These are phyloP conservation scores for Lodderomyces beijingensis DNA, from an alignment of 1,139 yeast genomes.

Conservation along the genomic window DNA sequence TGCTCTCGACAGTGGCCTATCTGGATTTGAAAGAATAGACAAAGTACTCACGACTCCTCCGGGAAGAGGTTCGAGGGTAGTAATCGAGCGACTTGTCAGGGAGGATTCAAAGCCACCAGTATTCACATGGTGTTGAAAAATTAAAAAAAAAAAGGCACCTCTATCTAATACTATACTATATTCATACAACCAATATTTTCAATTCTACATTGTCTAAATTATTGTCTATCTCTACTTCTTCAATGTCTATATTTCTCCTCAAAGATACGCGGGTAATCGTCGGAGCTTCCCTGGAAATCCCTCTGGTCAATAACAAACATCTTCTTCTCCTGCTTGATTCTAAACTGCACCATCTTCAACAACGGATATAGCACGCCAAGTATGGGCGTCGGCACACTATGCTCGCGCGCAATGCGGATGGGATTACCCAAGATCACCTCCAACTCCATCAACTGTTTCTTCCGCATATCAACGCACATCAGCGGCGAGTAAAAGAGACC, in stretches of 20 bases:
- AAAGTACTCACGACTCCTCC: constrained; percentile 11
- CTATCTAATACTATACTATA: too few relatives aligned
- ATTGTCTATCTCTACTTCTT: too few relatives aligned
- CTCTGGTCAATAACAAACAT: constrained; percentile 27
- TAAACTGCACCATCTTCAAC: constrained; percentile 56
- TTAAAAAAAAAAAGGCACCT: too few relatives aligned
- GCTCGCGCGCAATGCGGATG: constrained; percentile 50
- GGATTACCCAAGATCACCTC: constrained; percentile 75
- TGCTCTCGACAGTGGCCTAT: constrained; percentile 10
- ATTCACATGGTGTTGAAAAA: constrained; percentile 66
- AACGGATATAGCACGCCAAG: constrained; percentile 54
- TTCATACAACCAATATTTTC: too few relatives aligned
- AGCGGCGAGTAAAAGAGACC: constrained; percentile 67
- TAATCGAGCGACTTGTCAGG: constrained; percentile 59
- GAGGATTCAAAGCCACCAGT: constrained; percentile 58
- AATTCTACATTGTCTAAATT: too few relatives aligned
- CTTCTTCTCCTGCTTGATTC: constrained; percentile 52
- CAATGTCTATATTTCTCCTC: constrained; percentile 10
- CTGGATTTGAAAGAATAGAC: constrained; percentile 13
- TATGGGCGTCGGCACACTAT: constrained; percentile 56
- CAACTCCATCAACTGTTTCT: constrained; percentile 66
- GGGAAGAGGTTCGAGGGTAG: constrained; percentile 36
- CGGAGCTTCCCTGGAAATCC: constrained; percentile 27
- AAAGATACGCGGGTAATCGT: constrained; percentile 27
- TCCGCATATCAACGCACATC: constrained; percentile 68